Conservation (phyloP, 148 eudicot species). For the Simmondsia chinensis region DNA sequence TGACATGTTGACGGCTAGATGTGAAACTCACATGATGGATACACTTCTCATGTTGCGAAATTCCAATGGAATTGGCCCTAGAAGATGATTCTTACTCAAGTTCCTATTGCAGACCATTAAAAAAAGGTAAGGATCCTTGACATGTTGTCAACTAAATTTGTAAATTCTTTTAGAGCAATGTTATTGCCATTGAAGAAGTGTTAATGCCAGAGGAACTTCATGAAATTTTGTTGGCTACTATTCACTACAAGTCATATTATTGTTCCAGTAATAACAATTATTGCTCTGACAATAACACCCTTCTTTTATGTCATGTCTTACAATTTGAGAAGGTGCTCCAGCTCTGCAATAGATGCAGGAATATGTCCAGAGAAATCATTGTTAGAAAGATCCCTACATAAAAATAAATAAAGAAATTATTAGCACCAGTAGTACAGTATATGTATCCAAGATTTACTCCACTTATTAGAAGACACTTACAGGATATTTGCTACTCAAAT, state of each 20-base stretch:
- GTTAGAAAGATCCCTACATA: slow-evolving; percentile 49
- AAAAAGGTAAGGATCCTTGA: not conserved
- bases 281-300: too few species aligned
- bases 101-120: slow-evolving; percentile 20
- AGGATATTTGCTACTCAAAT: too few species aligned
- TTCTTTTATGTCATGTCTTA: slow-evolving; percentile 28
- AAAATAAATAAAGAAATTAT: not conserved
- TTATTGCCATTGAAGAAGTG: too few species aligned
- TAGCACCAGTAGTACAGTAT: not conserved
- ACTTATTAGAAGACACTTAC: too few species aligned
- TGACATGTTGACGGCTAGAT: not conserved
- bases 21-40: slow-evolving; percentile 34
- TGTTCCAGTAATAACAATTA: too few species aligned
- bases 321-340: slow-evolving; percentile 68
- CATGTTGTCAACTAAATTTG: too few species aligned
- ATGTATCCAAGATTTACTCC: too few species aligned
- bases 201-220: too few species aligned
- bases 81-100: slow-evolving; percentile 40
- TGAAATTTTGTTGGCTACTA: too few species aligned
- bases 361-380: slow-evolving; percentile 48
- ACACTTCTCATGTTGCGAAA: slow-evolving; percentile 53
- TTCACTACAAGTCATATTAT: too few species aligned
- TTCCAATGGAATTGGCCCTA: slow-evolving; percentile 40
- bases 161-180: too few species aligned
- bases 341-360: slow-evolving; percentile 61